These are phyloP conservation scores for Daldinia vernicosa DNA, from an alignment of 495 filamentous ascomycete genomes.

Conservation along the genomic window DNA sequence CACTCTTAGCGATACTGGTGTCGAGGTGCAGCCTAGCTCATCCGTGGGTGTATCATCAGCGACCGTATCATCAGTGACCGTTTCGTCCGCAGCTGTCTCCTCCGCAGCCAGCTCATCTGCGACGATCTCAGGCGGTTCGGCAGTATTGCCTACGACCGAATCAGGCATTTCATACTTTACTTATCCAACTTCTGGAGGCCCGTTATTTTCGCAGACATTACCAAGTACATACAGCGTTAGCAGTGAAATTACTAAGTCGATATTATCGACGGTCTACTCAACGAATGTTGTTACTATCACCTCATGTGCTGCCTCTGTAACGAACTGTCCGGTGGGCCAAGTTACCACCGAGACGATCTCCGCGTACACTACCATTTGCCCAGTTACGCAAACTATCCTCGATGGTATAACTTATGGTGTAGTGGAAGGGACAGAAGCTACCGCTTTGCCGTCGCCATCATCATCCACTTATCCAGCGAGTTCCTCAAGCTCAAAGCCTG, in stretches of 20 bases:
- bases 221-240: slow-evolving; percentile 47
- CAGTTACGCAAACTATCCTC: slow-evolving; percentile 49
- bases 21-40: slow-evolving; percentile 5
- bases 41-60: not conserved
- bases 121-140: slow-evolving; percentile 10
- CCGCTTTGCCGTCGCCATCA: slow-evolving; percentile 2
- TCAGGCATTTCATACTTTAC: slow-evolving; percentile 13
- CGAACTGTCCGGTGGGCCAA: slow-evolving; percentile 62
- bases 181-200: slow-evolving; percentile 9
- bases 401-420: slow-evolving; percentile 44
- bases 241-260: slow-evolving; percentile 44
- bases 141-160: slow-evolving; percentile 11
- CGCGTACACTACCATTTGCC: slow-evolving; percentile 56
- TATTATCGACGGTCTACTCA: slow-evolving; percentile 44
- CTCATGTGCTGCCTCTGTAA: slow-evolving; percentile 63
- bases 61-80: not conserved
- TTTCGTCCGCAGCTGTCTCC: not conserved
- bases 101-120: not conserved
- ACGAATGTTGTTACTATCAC: slow-evolving; percentile 57
- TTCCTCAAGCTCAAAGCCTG: slow-evolving; percentile 5
- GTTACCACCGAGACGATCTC: slow-evolving; percentile 50
- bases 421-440: slow-evolving; percentile 8
- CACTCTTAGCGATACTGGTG: slow-evolving; percentile 7
- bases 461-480: slow-evolving; percentile 6
- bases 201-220: slow-evolving; percentile 26